phyloP scores from a whole-genome alignment of 2,329 filamentous ascomycete species.

The Epichloe typhina region DNA sequence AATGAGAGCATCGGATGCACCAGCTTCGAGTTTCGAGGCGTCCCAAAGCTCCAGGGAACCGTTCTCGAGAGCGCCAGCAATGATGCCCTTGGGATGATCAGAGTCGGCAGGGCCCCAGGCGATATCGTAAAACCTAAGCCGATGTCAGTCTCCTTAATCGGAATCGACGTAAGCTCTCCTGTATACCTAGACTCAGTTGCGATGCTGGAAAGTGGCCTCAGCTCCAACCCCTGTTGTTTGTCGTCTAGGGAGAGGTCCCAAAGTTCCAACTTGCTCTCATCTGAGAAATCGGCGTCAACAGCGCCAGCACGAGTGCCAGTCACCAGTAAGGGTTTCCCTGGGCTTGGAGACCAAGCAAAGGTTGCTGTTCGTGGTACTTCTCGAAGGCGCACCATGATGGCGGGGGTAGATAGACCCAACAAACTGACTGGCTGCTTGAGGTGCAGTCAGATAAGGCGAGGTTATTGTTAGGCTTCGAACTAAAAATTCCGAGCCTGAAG shows the following conservation, averaged over 20 bases:
- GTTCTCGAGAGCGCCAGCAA: conserved; percentile 90
- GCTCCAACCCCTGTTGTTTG: conserved; percentile 61
- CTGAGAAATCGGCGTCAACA: conserved; percentile 93
- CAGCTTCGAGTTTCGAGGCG: conserved; percentile 52
- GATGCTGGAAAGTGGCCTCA: conserved; percentile 74
- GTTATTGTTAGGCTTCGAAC: background rate
- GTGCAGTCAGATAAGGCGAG: conserved; percentile 5
- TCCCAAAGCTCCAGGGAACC: conserved; percentile 91
- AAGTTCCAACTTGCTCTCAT: conserved; percentile 89
- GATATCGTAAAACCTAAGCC: conserved; percentile 80
- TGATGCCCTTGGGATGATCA: conserved; percentile 70
- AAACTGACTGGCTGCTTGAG: conserved; percentile 9
- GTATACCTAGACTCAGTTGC: conserved; percentile 76
- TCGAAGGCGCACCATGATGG: conserved; percentile 81
- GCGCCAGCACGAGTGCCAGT: conserved; percentile 92
- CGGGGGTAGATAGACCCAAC: conserved; percentile 11
- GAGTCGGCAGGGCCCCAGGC: conserved; percentile 80
- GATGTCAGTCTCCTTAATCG: conserved; percentile 6
- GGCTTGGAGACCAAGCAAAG: conserved; percentile 88
- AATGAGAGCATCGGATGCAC: conserved; percentile 60
- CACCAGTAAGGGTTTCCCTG: conserved; percentile 67
- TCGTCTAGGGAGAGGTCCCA: conserved; percentile 88
- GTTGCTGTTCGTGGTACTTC: conserved; percentile 94
- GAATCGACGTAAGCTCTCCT: background rate
- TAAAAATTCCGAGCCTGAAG: conserved; percentile 1